A percentile compares a stretch with the other conserved stretches of the same genome.
Evolutionary conservation across 2,329 filamentous ascomycete genomes (phyloP).

Genomic region (Aspergillus fumigatus): DNA sequence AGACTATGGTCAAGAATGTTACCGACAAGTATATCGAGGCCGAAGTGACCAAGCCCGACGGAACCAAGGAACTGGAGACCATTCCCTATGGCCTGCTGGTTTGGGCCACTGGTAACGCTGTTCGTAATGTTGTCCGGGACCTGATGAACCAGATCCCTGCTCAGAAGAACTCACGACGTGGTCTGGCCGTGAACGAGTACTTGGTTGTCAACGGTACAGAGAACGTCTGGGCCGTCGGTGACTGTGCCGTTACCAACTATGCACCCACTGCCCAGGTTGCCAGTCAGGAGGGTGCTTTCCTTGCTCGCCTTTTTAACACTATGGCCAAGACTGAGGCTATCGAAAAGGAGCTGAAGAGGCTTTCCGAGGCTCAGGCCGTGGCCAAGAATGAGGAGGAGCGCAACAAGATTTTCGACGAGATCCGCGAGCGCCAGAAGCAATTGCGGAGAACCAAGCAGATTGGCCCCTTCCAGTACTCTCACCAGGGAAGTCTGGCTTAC

Average conservation of each 20-base stretch:
- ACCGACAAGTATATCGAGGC: conserved; percentile 91
- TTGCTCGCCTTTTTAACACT: conserved; percentile 95
- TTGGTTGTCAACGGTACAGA: conserved; percentile 95
- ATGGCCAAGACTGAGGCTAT: conserved; percentile 92
- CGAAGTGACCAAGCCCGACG: conserved; percentile 74
- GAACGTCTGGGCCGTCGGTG: conserved; percentile 96
- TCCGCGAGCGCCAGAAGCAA: conserved; percentile 81
- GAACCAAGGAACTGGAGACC: conserved; percentile 72
- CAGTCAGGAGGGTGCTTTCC: conserved; percentile 89
- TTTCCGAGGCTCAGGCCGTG: conserved; percentile 62
- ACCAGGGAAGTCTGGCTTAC: conserved; percentile 94
- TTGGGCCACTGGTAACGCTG: conserved; percentile 95
- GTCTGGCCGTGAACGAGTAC: conserved; percentile 96
- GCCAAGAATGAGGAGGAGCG: conserved; percentile 60
- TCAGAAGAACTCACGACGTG: conserved; percentile 90
- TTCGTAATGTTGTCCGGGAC: conserved; percentile 84
- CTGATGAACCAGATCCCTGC: conserved; percentile 88
- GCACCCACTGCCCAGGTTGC: conserved; percentile 97
- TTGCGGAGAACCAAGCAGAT: conserved; percentile 87
- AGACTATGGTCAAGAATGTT: conserved; percentile 98
- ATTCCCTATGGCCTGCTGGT: conserved; percentile 95
- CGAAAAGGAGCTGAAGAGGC: conserved; percentile 67
- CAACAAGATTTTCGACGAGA: conserved; percentile 63
- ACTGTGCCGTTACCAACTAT: conserved; percentile 96
- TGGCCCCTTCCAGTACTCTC: conserved; percentile 96